Evolutionary conservation across 1,284 basidiomycete species (phyloP), one percentile per base, ranked within the genome.

Genomic region (Bondarzewia mesenterica): DNA sequence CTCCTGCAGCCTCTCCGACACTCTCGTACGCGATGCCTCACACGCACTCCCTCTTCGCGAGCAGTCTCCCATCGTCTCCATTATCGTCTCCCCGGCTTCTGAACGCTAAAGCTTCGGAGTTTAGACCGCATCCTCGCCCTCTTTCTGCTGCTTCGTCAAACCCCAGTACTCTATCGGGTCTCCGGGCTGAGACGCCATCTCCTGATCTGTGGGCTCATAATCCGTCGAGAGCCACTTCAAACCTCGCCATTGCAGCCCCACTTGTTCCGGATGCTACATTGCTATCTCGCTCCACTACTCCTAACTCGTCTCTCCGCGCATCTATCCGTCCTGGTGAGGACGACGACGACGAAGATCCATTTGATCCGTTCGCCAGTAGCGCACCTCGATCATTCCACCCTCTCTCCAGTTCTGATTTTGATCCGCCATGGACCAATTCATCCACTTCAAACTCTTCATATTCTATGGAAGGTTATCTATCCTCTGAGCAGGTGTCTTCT

Each of bases 181-280:
- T 80, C 20, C 69, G 85, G 47, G 78, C 76, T 14, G 84, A 88
- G 52, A 86, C 85, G 0, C 83, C 86, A 23, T 86, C 85, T 12
- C 89, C 86, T 21, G 87, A 89, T 67, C 60, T 89, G 44, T 90
- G 87, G 88, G 77, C 87, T 1, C 83, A 85, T 60, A 84, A 76
- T 54, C 79, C 80, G 2, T 75, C 80, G 1, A 74, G 89, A 45
- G 78, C 81, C 0, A 78, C 82, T 0, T 92, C 89, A 2, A 93
- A 90, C 61, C 75, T 93, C 7, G 89, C 90, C 29, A 92, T 93
- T 52, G 91, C 90, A 7, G 85, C 89, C 1, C 91, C 92, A 3
- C 72, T 94, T 26, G 76, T 91, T 32, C 83, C 87, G 46, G 88
- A 90, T 54, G 80, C 78, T 45, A 73, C 73, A 4, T 68, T 78